Conservation (phyloP, 140 eudicot species). For the Oenanthe javanica region DNA sequence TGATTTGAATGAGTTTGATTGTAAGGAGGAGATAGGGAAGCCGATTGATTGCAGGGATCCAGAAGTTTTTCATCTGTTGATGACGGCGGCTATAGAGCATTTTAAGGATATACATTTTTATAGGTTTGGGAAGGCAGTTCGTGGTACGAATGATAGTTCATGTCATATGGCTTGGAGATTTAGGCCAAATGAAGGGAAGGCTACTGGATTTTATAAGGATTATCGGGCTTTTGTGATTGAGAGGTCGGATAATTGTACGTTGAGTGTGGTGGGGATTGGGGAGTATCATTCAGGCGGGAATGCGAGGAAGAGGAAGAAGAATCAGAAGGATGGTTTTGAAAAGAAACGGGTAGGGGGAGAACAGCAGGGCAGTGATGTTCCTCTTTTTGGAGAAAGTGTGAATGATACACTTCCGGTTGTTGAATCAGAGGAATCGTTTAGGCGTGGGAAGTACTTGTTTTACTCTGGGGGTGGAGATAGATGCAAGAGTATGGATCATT, state of each 20-base stretch:
- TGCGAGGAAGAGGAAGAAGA: slow-evolving; percentile 72
- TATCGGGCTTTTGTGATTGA: slow-evolving; percentile 59
- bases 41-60: slow-evolving; percentile 85
- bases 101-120: slow-evolving; percentile 81
- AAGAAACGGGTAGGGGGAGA: slow-evolving; percentile 31
- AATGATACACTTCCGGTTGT: slow-evolving; percentile 76
- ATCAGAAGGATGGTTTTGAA: slow-evolving; percentile 53
- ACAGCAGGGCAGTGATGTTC: slow-evolving; percentile 26
- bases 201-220: slow-evolving; percentile 69
- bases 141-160: slow-evolving; percentile 50
- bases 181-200: slow-evolving; percentile 83
- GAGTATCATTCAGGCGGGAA: slow-evolving; percentile 84
- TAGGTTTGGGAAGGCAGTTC: slow-evolving; percentile 80
- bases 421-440: slow-evolving; percentile 60
- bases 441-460: slow-evolving; percentile 61
- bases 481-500: slow-evolving; percentile 93
- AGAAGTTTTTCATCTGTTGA: slow-evolving; percentile 77
- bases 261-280: slow-evolving; percentile 63
- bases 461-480: slow-evolving; percentile 86
- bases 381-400: slow-evolving; percentile 63
- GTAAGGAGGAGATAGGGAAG: slow-evolving; percentile 49
- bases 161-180: slow-evolving; percentile 99
- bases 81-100: slow-evolving; percentile 72
- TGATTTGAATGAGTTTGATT: slow-evolving; percentile 18
- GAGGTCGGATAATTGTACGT: slow-evolving; percentile 54